These are phyloP conservation scores for Leccinum pachyderme DNA, from an alignment of 1,284 basidiomycete genomes.

Conservation along the genomic window DNA sequence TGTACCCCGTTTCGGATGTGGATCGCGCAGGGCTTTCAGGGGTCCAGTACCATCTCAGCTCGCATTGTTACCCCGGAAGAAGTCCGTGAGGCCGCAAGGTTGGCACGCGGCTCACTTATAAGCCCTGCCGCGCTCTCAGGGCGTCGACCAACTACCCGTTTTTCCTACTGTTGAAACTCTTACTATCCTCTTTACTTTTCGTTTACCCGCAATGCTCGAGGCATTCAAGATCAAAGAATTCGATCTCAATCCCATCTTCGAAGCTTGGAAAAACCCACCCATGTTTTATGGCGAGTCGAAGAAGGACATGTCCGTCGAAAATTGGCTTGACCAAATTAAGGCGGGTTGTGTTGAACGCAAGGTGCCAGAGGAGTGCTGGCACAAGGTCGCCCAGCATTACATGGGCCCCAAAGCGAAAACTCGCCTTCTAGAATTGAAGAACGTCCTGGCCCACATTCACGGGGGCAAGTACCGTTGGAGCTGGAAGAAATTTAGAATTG, in stretches of 20 bases:
- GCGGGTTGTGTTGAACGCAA: conserved; percentile 63
- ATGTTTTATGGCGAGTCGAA: conserved; percentile 62
- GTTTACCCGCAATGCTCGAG: conserved; percentile 48
- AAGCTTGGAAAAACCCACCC: conserved; percentile 61
- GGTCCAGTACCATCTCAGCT: conserved; percentile 15
- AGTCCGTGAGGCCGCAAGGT: conserved; percentile 28
- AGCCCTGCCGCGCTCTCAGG: conserved; percentile 16
- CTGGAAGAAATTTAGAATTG: conserved; percentile 75
- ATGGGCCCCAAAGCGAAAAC: conserved; percentile 62
- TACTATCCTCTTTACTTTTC: background rate
- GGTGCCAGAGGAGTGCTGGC: conserved; percentile 74
- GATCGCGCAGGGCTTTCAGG: conserved; percentile 19
- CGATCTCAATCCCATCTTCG: conserved; percentile 63
- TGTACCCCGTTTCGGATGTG: conserved; percentile 5
- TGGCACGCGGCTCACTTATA: conserved; percentile 29
- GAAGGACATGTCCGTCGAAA: conserved; percentile 64
- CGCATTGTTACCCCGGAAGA: conserved; percentile 28
- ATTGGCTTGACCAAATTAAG: conserved; percentile 69
- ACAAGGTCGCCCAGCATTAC: conserved; percentile 71
- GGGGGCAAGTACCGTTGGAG: conserved; percentile 74
- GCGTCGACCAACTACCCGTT: conserved; percentile 15
- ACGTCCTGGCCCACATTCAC: conserved; percentile 67
- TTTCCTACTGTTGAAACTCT: conserved; percentile 8
- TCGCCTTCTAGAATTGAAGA: conserved; percentile 66
- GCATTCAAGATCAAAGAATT: conserved; percentile 75